Percentiles rank a stretch among this genome's conserved stretches.
These are phyloP conservation scores for Clathrospora elynae DNA, from an alignment of 2,329 filamentous ascomycete genomes.

Conservation along the genomic window DNA sequence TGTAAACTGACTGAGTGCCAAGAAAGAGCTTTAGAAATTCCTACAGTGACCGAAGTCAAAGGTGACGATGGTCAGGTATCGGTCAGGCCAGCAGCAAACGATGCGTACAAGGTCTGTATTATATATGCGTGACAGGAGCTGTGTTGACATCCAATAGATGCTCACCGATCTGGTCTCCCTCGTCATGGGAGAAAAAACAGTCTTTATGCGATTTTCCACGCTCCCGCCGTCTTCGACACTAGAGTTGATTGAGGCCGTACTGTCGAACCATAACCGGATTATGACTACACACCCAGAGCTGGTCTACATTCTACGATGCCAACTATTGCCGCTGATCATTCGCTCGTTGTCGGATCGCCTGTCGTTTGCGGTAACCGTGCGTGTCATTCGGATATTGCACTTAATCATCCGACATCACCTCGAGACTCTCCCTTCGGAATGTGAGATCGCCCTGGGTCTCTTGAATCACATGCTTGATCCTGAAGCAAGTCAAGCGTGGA, in stretches of 20 bases:
- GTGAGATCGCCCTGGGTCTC: conserved; percentile 79
- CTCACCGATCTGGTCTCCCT: conserved; percentile 90
- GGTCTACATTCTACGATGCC: conserved; percentile 73
- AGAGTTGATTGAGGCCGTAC: conserved; percentile 87
- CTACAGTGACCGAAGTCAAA: conserved; percentile 69
- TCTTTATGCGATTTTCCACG: conserved; percentile 78
- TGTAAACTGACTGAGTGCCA: conserved; percentile 17
- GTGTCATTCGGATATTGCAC: conserved; percentile 81
- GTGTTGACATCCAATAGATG: conserved; percentile 57
- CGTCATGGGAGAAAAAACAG: conserved; percentile 80
- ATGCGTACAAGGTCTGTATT: conserved; percentile 73
- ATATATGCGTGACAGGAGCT: not conserved
- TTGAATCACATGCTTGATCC: conserved; percentile 87
- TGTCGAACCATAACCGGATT: conserved; percentile 82
- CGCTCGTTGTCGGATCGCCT: conserved; percentile 77
- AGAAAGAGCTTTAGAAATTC: conserved; percentile 56
- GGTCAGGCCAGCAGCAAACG: conserved; percentile 76
- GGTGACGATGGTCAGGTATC: conserved; percentile 67
- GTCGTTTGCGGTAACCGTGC: conserved; percentile 80
- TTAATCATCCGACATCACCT: conserved; percentile 81
- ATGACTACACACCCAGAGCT: conserved; percentile 82
- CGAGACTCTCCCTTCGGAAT: conserved; percentile 73
- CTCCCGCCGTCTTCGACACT: conserved; percentile 83
- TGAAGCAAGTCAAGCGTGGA: conserved; percentile 79
- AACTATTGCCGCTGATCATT: conserved; percentile 83